These are phyloP conservation scores for Murraya paniculata DNA, from an alignment of 345 rosid genomes.

Conservation along the genomic window DNA sequence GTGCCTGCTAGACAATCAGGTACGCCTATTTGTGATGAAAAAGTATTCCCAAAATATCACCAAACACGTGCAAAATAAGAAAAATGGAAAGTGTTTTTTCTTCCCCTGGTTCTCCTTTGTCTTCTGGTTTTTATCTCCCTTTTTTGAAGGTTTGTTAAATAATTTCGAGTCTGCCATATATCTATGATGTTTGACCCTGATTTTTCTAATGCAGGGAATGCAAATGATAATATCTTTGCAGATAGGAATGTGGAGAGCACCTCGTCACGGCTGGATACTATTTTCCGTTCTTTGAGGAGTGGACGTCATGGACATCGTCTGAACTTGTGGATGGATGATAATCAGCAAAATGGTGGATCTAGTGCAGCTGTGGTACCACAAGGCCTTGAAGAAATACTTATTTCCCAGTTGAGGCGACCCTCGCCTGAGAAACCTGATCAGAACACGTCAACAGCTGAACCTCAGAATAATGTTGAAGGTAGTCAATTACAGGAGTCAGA, in stretches of 20 bases:
- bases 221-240: conserved; percentile 41
- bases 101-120: neutral
- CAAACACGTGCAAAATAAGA: neutral
- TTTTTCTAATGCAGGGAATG: conserved; percentile 36
- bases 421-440: conserved; percentile 61
- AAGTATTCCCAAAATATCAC: neutral
- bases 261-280: conserved; percentile 62
- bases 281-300: conserved; percentile 85
- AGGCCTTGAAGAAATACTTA: conserved; percentile 90
- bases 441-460: conserved; percentile 40
- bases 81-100: neutral
- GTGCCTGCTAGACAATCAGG: conserved; percentile 59
- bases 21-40: conserved; percentile 12
- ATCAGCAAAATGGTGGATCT: conserved; percentile 72
- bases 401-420: conserved; percentile 82
- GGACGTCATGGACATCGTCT: conserved; percentile 84
- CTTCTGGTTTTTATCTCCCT: neutral
- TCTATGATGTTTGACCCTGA: neutral
- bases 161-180: neutral
- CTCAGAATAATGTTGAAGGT: conserved; percentile 44
- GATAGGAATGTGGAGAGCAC: conserved; percentile 53
- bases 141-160: neutral
- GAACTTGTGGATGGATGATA: conserved; percentile 92
- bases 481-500: conserved; percentile 44
- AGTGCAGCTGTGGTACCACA: conserved; percentile 68